Base-by-base conservation (phyloP, 768 basidiomycete species). In the Hypholoma fasciculare region DNA sequence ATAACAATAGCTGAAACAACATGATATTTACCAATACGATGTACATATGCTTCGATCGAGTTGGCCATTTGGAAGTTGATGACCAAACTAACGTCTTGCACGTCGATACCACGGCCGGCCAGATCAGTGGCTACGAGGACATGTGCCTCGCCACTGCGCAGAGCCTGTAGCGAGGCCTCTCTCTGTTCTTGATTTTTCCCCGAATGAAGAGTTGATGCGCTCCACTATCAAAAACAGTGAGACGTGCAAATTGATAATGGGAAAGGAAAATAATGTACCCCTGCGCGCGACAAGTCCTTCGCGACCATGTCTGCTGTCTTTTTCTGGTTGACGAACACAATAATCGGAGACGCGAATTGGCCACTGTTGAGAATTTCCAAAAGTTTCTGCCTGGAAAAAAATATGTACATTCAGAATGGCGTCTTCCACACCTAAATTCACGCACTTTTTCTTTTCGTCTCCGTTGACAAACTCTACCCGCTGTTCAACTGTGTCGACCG, bases 281-380 rank as follows among this genome's bases (percentile, higher is more conserved):
- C 90, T 40, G 88, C 93, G 52, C 94, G 90, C 49, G 88, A 87
- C 2, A 99, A 78, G 68, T 98, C 96, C 71, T 96, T 96, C 39
- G 94, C 90, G 36, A 99, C 94, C 88, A 95, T 93, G 71, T 99
- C 97, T 51, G 96, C 96, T 12, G 94, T 96, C 82, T 98, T 97
- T 82, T 99, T 99, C 74, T 98, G 96, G 72, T 98, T 98, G 78
- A 98, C 96, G 75, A 98, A 99, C 17, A 95, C 92, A 62, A 99
- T 99, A 65, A 99, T 98, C 4, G 97, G 97, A 16, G 97, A 85
- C 37, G 86, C 73, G 71, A 86, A 94, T 60, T 83, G 79, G 42
- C 87, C 89, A 61, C 87, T 89, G 78, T 96, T 94, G 73, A 99
- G 87, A 62, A 98, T 93, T 69, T 98, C 96, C 67, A 97, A 76